Percentiles rank a stretch among this genome's conserved stretches.
These are phyloP conservation scores for Phytophthora tubulina DNA, from an alignment of 352 stramenopile species.

Conservation along the genomic window DNA sequence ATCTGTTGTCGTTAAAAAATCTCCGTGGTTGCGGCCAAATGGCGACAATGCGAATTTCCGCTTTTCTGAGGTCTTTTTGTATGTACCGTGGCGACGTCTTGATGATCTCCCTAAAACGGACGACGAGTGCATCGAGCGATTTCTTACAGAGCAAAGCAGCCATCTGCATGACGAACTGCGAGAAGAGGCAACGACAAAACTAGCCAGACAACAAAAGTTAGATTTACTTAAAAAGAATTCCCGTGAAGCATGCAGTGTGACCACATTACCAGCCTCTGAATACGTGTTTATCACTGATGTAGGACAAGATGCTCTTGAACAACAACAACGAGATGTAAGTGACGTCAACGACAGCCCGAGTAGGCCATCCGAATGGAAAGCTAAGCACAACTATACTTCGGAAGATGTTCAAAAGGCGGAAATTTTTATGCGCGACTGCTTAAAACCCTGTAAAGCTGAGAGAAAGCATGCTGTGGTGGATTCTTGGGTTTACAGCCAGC, in stretches of 20 bases:
- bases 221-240: background rate
- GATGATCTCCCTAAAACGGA: constrained; percentile 4
- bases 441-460: no score
- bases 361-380: no score
- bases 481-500: no score
- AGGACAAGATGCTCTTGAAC: background rate
- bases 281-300: background rate
- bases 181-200: background rate
- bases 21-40: background rate
- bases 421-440: no score
- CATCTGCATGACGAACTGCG: background rate
- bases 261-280: background rate
- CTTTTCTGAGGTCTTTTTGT: constrained; percentile 13
- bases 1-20: background rate
- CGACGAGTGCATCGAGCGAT: constrained; percentile 9
- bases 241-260: background rate
- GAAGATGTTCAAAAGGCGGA: no score
- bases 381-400: background rate
- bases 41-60: constrained; percentile 8
- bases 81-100: constrained; percentile 2
- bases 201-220: background rate
- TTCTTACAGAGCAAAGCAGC: background rate
- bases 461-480: no score
- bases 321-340: background rate
- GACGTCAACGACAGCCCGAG: background rate